Evolutionary conservation across 1,284 basidiomycete species (phyloP).

Genomic region (Schizophyllum amplum): DNA sequence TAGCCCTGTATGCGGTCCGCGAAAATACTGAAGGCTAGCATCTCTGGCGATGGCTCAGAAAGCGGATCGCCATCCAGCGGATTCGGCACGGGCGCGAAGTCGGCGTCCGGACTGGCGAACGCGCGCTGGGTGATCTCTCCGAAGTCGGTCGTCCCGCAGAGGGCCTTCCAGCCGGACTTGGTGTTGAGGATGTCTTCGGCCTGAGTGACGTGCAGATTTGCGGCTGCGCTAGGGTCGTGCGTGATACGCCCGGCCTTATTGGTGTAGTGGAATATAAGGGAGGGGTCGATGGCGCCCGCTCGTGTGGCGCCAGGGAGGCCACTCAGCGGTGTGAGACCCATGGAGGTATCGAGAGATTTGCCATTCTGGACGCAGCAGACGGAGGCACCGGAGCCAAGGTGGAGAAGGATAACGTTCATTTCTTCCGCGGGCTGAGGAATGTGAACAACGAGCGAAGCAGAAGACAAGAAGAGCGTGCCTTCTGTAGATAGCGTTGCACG

Average conservation of each 20-base stretch:
- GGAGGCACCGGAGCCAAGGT: slow-evolving; percentile 84
- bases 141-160: slow-evolving; percentile 77
- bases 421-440: slow-evolving; percentile 21
- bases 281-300: slow-evolving; percentile 74
- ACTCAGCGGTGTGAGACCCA: slow-evolving; percentile 73
- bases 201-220: slow-evolving; percentile 57
- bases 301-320: slow-evolving; percentile 86
- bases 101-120: slow-evolving; percentile 17
- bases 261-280: slow-evolving; percentile 81
- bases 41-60: slow-evolving; percentile 16
- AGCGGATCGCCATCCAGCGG: slow-evolving; percentile 15
- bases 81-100: not conserved
- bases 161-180: slow-evolving; percentile 62
- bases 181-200: slow-evolving; percentile 79
- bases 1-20: slow-evolving; percentile 68
- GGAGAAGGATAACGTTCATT: slow-evolving; percentile 69
- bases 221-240: slow-evolving; percentile 37
- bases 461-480: slow-evolving; percentile 24
- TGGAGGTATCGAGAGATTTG: slow-evolving; percentile 71
- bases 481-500: slow-evolving; percentile 50
- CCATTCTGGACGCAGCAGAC: slow-evolving; percentile 66
- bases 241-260: slow-evolving; percentile 49
- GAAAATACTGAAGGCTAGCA: slow-evolving; percentile 67
- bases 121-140: slow-evolving; percentile 43
- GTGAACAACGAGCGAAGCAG: not conserved